Base-by-base conservation (phyloP, 768 basidiomycete species). In the Baorangia bicolor region DNA sequence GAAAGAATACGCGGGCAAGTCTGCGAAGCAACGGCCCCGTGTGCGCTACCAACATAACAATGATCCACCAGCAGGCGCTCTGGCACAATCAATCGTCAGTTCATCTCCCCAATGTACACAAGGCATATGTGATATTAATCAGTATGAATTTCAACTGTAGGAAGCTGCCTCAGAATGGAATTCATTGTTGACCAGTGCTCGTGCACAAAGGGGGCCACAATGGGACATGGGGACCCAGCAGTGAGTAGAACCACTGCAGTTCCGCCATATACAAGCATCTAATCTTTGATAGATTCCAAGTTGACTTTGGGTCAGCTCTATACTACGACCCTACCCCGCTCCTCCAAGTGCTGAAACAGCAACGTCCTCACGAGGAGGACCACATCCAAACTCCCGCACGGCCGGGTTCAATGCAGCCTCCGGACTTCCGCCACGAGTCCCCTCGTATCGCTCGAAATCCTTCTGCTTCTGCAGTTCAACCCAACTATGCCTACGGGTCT, bases 121-220 rank as follows among this genome's bases (percentile, higher is more conserved):
- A 33, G 18, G 3, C 31, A 28, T n/a, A n/a, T n/a, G n/a, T 48
- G 4, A 5, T 5, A 14, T 57, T 63, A 23, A 53, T 51, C n/a
- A 5, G 30, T 25, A 14, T 42, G 33, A 23, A 40, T 28, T 23
- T 28, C 5, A 20, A 34, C 25, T 35, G 34, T 39, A 81, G 81
- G 90, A 92, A 69, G 85, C 83, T 64, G 88, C 91, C 11, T 90
- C 88, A 11, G 88, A 91, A 60, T 92, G 91, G 91, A 93, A 93
- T 62, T 92, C 90, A 0, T 62, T 91, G 50, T 76, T 93, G 43
- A 80, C 84, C 56, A 87, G 85, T 27, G 91, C 91, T 4, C 81
- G 91, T 35, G 91, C 90, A 9, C 84, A 88, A 55, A 78, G 91
- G 56, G 91, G 91, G 1, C 91, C 91, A 4, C 90, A 92, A 64